A percentile compares a stretch with the other conserved stretches of the same genome.
Conservation (phyloP, 352 stramenopile species). For the Thraustotheca clavata region DNA sequence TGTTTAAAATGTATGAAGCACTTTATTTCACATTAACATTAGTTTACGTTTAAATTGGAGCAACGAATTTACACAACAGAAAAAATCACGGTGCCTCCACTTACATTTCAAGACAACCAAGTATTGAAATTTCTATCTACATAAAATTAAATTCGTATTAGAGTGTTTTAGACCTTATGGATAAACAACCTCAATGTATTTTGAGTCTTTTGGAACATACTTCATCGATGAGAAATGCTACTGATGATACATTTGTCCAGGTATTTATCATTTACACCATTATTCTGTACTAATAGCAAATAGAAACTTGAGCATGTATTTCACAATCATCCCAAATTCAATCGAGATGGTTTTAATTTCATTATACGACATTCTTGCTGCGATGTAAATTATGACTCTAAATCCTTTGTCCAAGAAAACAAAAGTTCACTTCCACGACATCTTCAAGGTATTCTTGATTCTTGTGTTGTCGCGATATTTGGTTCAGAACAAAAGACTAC, state of each 20-base stretch:
- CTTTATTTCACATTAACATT: background rate
- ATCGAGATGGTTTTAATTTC: background rate
- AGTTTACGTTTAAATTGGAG: constrained; percentile 16
- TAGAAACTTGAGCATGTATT: background rate
- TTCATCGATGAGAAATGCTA: background rate
- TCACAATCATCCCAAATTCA: background rate
- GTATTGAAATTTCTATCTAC: background rate
- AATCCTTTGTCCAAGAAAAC: background rate
- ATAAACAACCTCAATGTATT: background rate
- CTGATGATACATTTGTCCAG: background rate
- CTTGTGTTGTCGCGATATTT: background rate
- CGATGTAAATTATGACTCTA: background rate
- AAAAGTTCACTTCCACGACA: background rate
- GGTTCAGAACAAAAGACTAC: background rate
- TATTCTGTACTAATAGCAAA: background rate
- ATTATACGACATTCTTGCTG: background rate
- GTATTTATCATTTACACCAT: background rate
- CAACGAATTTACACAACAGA: constrained; percentile 7
- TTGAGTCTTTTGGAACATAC: constrained; percentile 4
- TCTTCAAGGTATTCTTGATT: background rate
- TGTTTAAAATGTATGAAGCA: background rate
- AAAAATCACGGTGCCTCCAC: background rate
- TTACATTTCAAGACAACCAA: constrained; percentile 14
- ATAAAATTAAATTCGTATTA: background rate
- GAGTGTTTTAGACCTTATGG: background rate